Evolutionary conservation across 1,139 yeast species (phyloP), one percentile per base, ranked within the genome.

Genomic region (Protomyces arabidopsidicola): DNA sequence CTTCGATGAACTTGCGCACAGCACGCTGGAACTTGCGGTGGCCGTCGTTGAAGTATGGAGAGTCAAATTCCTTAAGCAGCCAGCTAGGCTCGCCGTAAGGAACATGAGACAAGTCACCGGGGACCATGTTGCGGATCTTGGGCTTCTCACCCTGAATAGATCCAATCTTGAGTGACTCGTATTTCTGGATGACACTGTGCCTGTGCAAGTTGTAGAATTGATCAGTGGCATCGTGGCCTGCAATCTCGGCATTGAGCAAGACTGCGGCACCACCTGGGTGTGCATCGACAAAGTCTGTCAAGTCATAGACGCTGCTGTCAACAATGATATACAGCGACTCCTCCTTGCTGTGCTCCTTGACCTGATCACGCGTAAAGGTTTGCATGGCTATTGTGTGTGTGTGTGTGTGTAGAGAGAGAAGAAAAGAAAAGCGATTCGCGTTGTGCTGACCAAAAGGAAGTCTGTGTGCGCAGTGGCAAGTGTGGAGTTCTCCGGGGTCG

Each of bases 191-290:
- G 55, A 57, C 61, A 16, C 55, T 53, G 42, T 57, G 61, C 34
- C 61, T 45, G 27, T 57, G 61, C 12, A 57, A 48, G 34, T 57
- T 57, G 55, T 57, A 57, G 39, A 57, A 57, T n/a, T 57, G 61
- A 38, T 57, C 61, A 34, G 61, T 57, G 10, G 55, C 61, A 39
- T 57, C 61, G 50, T 57, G 36, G 50, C 98, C 98, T 66, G 93
- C 98, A 71, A 85, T 83, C 74, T 93, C 98, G 64, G 87, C 77
- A 70, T 35, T 18, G 18, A 57, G 42, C 24, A 93, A 82, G 56
- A 93, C 97, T 76, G 93, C 98, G 76, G 90, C 98, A 74, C 98
- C 98, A 79, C 98, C 98, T 67, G 96, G 96, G 78, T 93, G 99
- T 79, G 93, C 98, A 72, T 91, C 97, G 67, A 91, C 76, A 76